Conservation (phyloP, 225 moss, liverwort and hornwort species). For the Climacium dendroides region DNA sequence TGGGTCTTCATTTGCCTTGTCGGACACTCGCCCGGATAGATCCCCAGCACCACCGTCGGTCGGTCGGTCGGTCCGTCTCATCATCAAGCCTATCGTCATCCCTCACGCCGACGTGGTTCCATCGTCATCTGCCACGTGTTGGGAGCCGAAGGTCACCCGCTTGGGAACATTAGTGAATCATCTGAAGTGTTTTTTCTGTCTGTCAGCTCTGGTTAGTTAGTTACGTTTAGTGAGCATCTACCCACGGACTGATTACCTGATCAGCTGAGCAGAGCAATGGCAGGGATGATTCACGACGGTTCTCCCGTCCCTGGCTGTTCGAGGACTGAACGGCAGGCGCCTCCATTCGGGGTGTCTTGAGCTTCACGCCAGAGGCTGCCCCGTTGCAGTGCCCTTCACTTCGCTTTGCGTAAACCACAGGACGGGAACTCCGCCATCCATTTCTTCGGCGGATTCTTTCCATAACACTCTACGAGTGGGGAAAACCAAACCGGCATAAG, state of each 20-base stretch:
- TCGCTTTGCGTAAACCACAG: neutral
- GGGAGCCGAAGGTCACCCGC: neutral
- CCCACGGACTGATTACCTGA: too few relatives aligned
- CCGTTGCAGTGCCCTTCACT: neutral
- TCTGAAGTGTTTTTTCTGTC: neutral
- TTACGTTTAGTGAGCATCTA: neutral
- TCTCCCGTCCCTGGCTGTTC: too few relatives aligned
- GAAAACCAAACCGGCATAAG: too few relatives aligned
- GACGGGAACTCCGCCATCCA: accelerated
- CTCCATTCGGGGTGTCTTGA: neutral
- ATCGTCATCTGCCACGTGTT: neutral
- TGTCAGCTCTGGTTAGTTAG: neutral
- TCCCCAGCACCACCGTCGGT: neutral
- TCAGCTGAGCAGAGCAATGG: neutral
- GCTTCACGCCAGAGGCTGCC: neutral
- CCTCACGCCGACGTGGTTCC: neutral
- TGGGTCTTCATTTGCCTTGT: neutral
- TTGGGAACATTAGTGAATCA: neutral
- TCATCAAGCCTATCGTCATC: neutral
- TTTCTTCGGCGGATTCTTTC: neutral
- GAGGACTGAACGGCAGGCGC: neutral
- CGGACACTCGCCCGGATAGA: neutral
- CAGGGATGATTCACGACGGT: too few relatives aligned
- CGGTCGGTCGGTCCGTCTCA: neutral
- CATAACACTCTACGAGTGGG: accelerated